Evolutionary conservation across 2,329 filamentous ascomycete genomes (phyloP).

Genomic region (Neurospora sp.): DNA sequence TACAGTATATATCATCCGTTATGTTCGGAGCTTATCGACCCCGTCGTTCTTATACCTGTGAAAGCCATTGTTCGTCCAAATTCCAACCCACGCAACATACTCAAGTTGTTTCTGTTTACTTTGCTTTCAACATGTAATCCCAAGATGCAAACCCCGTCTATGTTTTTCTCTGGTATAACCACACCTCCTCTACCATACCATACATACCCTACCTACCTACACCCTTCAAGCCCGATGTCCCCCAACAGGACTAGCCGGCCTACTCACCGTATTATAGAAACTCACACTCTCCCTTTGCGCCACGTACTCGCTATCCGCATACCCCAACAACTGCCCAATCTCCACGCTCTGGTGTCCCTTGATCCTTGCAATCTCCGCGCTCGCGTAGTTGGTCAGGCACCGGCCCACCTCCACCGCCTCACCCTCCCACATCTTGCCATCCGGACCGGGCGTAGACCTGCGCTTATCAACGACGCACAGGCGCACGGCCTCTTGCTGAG

Average conservation of each 20-base stretch:
- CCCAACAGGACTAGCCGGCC: constrained; percentile 33
- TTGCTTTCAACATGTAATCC: not conserved
- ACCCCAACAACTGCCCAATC: constrained; percentile 72
- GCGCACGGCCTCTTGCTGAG: constrained; percentile 84
- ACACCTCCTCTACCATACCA: constrained; percentile 8
- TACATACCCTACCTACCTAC: constrained; percentile 16
- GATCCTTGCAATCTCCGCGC: constrained; percentile 71
- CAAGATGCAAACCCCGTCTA: not conserved
- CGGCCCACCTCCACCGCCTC: constrained; percentile 66
- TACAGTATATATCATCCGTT: not conserved
- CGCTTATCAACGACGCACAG: constrained; percentile 65
- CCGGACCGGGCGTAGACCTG: constrained; percentile 22
- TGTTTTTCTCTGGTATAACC: constrained; percentile 2
- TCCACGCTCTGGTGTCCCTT: constrained; percentile 75
- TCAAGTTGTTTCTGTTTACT: not conserved
- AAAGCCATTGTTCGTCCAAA: not conserved
- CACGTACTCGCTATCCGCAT: constrained; percentile 91
- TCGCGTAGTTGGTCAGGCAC: constrained; percentile 88
- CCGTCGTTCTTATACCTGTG: not conserved
- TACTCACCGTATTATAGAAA: constrained; percentile 49
- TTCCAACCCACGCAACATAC: not conserved
- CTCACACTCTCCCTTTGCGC: constrained; percentile 82
- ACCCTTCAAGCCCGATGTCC: constrained; percentile 12
- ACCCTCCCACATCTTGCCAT: constrained; percentile 39
- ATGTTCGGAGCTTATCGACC: not conserved